Conservation (phyloP, 805 yeast genomes). For the Myxozyma sirexii region DNA sequence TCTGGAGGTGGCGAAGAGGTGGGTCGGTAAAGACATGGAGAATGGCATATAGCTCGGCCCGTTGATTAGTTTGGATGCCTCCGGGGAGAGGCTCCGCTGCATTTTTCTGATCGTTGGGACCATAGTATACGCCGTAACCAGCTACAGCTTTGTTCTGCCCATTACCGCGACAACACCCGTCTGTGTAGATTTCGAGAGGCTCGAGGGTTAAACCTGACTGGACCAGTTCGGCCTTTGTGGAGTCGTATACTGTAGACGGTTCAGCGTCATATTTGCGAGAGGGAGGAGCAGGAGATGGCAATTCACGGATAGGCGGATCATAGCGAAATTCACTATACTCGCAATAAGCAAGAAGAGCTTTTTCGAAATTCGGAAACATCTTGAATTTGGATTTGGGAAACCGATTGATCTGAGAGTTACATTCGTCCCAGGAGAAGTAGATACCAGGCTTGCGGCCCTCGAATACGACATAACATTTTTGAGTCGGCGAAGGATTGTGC, state of each 20-base stretch:
- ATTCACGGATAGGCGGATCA: background rate
- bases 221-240: background rate
- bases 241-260: background rate
- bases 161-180: conserved; percentile 73
- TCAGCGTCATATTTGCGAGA: background rate
- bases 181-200: conserved; percentile 57
- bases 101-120: conserved; percentile 52
- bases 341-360: conserved; percentile 47
- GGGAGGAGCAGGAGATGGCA: background rate
- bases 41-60: conserved; percentile 78
- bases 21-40: conserved; percentile 20
- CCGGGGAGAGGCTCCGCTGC: conserved; percentile 55
- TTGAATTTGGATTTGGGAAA: conserved; percentile 45
- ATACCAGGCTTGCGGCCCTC: conserved; percentile 61
- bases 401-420: conserved; percentile 50
- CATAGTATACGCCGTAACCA: conserved; percentile 80
- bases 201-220: background rate
- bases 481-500: background rate
- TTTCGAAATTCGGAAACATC: conserved; percentile 54
- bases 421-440: conserved; percentile 59
- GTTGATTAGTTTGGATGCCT: conserved; percentile 66
- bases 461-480: conserved; percentile 54
- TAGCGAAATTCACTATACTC: background rate
- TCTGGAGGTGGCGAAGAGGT: background rate
- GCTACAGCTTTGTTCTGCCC: conserved; percentile 52